A percentile compares a stretch with the other conserved stretches of the same genome.
These are phyloP conservation scores for Diaporthe ilicicola DNA, from an alignment of 2,329 filamentous ascomycete species.

Conservation along the genomic window DNA sequence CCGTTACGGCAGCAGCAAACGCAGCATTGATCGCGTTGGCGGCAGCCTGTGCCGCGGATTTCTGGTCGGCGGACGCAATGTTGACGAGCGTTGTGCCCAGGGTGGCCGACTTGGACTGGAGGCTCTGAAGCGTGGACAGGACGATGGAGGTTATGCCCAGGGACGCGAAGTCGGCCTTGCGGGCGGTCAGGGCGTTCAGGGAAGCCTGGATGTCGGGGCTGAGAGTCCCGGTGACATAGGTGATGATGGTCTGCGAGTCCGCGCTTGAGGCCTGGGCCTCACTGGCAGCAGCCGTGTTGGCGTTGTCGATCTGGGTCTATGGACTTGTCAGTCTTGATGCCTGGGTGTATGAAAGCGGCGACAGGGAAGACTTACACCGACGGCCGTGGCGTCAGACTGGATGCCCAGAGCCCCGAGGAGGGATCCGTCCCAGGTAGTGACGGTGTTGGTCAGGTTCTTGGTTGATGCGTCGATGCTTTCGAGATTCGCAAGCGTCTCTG, in stretches of 20 bases:
- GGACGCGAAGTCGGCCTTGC: slow-evolving; percentile 25
- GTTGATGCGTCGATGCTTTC: slow-evolving; percentile 27
- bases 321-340: background rate
- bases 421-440: slow-evolving; percentile 27
- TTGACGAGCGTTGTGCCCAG: slow-evolving; percentile 24
- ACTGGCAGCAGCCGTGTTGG: slow-evolving; percentile 21
- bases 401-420: slow-evolving; percentile 26
- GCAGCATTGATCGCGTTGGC: slow-evolving; percentile 22
- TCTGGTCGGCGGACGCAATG: slow-evolving; percentile 27
- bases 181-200: slow-evolving; percentile 22
- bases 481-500: slow-evolving; percentile 27
- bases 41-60: slow-evolving; percentile 14
- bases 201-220: slow-evolving; percentile 29
- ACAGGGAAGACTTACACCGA: slow-evolving; percentile 21
- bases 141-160: slow-evolving; percentile 22
- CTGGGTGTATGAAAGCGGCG: background rate
- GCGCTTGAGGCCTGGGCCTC: slow-evolving; percentile 24
- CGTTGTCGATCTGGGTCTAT: slow-evolving; percentile 23
- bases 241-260: slow-evolving; percentile 28
- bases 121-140: slow-evolving; percentile 28
- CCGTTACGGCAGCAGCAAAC: slow-evolving; percentile 25
- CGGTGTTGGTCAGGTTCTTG: slow-evolving; percentile 16
- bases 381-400: background rate
- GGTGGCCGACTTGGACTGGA: slow-evolving; percentile 27
- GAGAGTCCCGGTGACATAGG: slow-evolving; percentile 23